These are phyloP conservation scores for Coccomyxa sp. DNA, from an alignment of 139 green algal species.

Conservation along the genomic window DNA sequence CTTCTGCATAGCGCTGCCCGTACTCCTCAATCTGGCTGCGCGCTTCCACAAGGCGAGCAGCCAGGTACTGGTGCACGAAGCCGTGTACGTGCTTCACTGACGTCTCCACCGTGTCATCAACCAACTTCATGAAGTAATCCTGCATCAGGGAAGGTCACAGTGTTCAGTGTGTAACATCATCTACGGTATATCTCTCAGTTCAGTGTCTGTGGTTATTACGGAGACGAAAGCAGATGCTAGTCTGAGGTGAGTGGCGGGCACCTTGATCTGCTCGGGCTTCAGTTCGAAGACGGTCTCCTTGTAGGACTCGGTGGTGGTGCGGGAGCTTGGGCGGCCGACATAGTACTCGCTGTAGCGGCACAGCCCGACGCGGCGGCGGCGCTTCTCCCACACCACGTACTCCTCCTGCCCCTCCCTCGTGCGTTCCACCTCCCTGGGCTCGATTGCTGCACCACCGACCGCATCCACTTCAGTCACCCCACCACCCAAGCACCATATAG, in stretches of 20 bases:
- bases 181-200: not conserved
- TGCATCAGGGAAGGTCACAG: not conserved
- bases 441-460: not conserved
- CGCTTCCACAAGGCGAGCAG: conserved; percentile 3
- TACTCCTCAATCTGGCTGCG: conserved; percentile 10
- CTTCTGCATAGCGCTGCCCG: conserved; percentile 8
- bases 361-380: conserved; percentile 6
- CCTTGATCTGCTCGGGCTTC: conserved; percentile 30
- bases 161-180: not conserved
- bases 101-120: conserved; percentile 13
- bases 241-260: not conserved
- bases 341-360: conserved; percentile 40
- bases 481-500: no score
- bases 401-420: not conserved
- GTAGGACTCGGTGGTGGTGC: conserved; percentile 56
- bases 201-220: not conserved
- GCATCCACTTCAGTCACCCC: no score
- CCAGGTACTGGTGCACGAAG: conserved; percentile 26
- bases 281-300: conserved; percentile 42
- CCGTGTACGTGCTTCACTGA: conserved; percentile 11
- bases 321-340: conserved; percentile 30
- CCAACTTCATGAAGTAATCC: conserved; percentile 21
- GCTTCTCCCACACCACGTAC: conserved; percentile 13
- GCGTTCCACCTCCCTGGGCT: not conserved
- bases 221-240: not conserved